phyloP scores from a whole-genome alignment of 169 alveolate genomes.

The Amoebophrya sp. region DNA sequence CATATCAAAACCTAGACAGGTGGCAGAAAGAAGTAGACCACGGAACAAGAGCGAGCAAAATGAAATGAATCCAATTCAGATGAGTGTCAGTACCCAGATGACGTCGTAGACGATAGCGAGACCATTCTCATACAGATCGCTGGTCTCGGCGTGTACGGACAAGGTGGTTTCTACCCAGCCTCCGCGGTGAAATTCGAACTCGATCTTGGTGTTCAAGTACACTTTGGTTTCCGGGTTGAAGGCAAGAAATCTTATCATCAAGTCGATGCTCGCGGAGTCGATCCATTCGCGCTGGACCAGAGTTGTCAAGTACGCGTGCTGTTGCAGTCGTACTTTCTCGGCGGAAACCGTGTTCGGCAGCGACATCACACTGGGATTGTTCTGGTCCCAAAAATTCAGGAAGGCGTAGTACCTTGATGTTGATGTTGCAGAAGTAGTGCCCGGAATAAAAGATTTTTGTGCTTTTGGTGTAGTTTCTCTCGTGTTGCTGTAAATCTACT shows the following conservation, averaged over 20 bases:
- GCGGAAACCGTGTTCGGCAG: background rate
- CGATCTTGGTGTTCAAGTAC: background rate
- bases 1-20: too few species aligned
- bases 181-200: background rate
- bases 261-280: background rate
- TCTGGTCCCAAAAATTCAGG: background rate
- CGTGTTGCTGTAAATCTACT: too few species aligned
- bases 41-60: background rate
- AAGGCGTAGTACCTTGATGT: constrained; percentile 18
- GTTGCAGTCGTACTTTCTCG: background rate
- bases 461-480: too few species aligned
- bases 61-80: too few species aligned
- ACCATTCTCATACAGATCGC: background rate
- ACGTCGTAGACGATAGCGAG: background rate
- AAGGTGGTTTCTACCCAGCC: background rate
- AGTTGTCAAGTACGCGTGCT: background rate
- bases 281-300: background rate
- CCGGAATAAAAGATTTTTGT: too few species aligned
- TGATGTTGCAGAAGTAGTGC: too few species aligned
- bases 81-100: background rate
- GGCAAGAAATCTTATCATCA: background rate
- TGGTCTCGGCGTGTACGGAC: background rate
- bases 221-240: background rate
- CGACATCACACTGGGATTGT: background rate
- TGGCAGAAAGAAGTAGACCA: background rate